Percentiles rank a stretch among this genome's conserved stretches.
Evolutionary conservation across 106 monocot species (phyloP).

Genomic region (Narthecium ossifragum): DNA sequence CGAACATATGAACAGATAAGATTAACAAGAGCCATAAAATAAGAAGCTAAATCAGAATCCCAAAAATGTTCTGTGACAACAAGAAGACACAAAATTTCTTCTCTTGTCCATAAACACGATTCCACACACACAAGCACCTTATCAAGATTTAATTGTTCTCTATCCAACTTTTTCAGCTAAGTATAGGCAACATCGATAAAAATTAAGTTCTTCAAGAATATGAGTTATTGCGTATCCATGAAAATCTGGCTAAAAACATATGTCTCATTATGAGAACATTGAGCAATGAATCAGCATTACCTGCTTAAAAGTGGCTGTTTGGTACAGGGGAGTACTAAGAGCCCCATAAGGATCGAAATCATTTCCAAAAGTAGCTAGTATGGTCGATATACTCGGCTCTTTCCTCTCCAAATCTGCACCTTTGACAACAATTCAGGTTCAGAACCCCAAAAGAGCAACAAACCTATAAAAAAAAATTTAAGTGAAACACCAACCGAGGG

Average conservation of each 20-base stretch:
- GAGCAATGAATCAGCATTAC: slow-evolving; percentile 36
- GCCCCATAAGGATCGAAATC: slow-evolving; percentile 86
- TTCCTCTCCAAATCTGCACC: slow-evolving; percentile 32
- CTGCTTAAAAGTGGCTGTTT: slow-evolving; percentile 95
- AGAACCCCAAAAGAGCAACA: background rate
- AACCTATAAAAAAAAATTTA: slow-evolving; percentile 1
- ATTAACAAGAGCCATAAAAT: background rate
- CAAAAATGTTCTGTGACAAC: too few species aligned
- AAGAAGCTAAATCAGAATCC: background rate
- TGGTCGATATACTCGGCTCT: slow-evolving; percentile 84
- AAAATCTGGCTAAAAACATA: too few species aligned
- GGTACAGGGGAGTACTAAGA: slow-evolving; percentile 88
- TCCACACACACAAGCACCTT: too few species aligned
- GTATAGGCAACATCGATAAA: too few species aligned
- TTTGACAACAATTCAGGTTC: background rate
- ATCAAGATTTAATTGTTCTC: too few species aligned
- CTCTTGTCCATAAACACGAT: too few species aligned
- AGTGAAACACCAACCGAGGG: slow-evolving; percentile 9
- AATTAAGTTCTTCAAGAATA: too few species aligned
- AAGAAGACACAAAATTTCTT: too few species aligned
- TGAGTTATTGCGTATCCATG: too few species aligned
- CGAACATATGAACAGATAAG: too few species aligned
- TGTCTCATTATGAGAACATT: too few species aligned
- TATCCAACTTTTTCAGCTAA: too few species aligned
- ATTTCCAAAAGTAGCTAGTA: slow-evolving; percentile 67